Percentiles rank a stretch among this genome's conserved stretches.
Conservation (phyloP, 2,329 filamentous ascomycete genomes). For the Fusarium austroafricanum region DNA sequence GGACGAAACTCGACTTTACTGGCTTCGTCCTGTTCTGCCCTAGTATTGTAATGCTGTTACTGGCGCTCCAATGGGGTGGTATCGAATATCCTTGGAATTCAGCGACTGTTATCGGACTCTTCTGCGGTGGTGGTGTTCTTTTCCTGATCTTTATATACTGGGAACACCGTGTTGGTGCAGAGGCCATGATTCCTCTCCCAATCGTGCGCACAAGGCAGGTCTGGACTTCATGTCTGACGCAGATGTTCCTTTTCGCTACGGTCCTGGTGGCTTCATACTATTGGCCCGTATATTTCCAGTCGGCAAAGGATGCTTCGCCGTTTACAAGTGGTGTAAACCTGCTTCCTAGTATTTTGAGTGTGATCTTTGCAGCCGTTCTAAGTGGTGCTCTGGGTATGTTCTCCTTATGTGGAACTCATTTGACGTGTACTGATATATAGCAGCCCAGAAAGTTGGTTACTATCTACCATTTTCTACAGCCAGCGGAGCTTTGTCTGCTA, state of each 20-base stretch:
- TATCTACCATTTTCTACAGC: constrained; percentile 57
- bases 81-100: constrained; percentile 59
- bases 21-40: constrained; percentile 60
- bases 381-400: constrained; percentile 41
- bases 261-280: constrained; percentile 61
- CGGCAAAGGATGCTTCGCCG: constrained; percentile 52
- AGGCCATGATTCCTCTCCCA: constrained; percentile 62
- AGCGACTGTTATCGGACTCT: constrained; percentile 58
- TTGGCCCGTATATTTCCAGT: constrained; percentile 65
- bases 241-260: constrained; percentile 56
- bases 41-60: constrained; percentile 60
- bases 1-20: constrained; percentile 56
- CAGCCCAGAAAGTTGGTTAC: constrained; percentile 53
- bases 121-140: constrained; percentile 56
- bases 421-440: neutral
- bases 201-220: constrained; percentile 58
- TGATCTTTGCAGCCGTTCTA: constrained; percentile 41
- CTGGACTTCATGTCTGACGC: constrained; percentile 55
- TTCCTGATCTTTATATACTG: constrained; percentile 58
- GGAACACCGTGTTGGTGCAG: constrained; percentile 57
- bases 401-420: no score
- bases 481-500: constrained; percentile 47
- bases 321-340: constrained; percentile 47
- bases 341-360: constrained; percentile 45
- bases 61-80: constrained; percentile 66